A percentile compares a stretch with the other conserved stretches of the same genome.
These are phyloP conservation scores for Microdochium nivale DNA, from an alignment of 2,329 filamentous ascomycete species.

Conservation along the genomic window DNA sequence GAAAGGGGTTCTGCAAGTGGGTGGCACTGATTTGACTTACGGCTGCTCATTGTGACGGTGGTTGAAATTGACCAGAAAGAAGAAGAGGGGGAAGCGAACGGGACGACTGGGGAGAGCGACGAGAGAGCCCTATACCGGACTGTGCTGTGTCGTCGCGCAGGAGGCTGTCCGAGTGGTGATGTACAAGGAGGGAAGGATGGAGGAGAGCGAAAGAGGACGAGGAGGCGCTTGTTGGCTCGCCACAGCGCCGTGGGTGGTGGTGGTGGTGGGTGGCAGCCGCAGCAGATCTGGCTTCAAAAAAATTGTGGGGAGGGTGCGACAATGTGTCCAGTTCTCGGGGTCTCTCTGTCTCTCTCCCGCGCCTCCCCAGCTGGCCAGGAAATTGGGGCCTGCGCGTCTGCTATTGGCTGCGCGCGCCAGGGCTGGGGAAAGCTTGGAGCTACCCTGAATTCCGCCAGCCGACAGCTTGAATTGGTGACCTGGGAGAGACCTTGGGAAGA, in stretches of 20 bases:
- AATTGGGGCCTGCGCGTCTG: not conserved
- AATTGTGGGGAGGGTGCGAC: not conserved
- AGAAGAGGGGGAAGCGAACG: conserved; percentile 11
- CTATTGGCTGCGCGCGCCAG: not conserved
- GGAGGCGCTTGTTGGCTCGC: not conserved
- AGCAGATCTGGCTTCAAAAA: not conserved
- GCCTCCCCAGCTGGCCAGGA: no score
- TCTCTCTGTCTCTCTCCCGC: no score
- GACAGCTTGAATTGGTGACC: no score
- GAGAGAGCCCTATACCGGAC: not conserved
- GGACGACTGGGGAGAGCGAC: conserved; percentile 5
- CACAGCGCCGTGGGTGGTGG: no score
- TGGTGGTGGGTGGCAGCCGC: no score
- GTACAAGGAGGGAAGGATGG: not conserved
- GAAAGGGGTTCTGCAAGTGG: no score
- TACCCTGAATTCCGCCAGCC: not conserved
- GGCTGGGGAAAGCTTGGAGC: not conserved
- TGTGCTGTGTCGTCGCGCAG: not conserved
- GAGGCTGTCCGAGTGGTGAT: not conserved
- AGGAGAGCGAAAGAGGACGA: not conserved
- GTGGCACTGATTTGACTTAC: conserved; percentile 17
- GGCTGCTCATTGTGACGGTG: conserved; percentile 24
- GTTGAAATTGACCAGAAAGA: conserved; percentile 8
- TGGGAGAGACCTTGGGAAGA: not conserved
- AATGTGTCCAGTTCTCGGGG: not conserved